phyloP scores from a whole-genome alignment of 176 grass and related monocot genomes.

The Oryza nivara region DNA sequence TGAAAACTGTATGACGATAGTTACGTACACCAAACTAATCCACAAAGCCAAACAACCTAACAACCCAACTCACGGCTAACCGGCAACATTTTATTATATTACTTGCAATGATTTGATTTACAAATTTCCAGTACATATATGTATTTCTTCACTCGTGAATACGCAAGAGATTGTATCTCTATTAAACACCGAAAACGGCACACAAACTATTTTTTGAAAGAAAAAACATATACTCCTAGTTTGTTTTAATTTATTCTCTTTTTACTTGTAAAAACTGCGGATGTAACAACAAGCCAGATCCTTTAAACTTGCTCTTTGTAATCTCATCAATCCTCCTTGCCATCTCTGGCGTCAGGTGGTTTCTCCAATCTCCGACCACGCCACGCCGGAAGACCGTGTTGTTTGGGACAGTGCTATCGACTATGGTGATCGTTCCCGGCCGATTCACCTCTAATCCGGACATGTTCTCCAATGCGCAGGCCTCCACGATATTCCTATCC shows the following conservation, averaged over 20 bases:
- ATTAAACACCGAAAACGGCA: too few relatives aligned
- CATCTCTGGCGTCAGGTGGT: slow-evolving; percentile 33
- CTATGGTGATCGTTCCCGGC: background rate
- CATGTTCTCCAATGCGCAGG: slow-evolving; percentile 23
- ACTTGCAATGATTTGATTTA: too few relatives aligned
- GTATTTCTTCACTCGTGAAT: too few relatives aligned
- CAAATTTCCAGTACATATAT: too few relatives aligned
- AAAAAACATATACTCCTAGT: too few relatives aligned
- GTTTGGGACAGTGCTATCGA: background rate
- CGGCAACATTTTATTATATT: too few relatives aligned
- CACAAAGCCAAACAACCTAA: too few relatives aligned
- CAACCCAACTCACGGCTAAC: too few relatives aligned
- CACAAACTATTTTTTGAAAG: too few relatives aligned
- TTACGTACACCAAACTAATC: too few relatives aligned
- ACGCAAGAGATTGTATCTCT: too few relatives aligned
- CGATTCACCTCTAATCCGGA: slow-evolving; percentile 14
- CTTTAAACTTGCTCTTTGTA: background rate
- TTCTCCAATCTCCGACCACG: slow-evolving; percentile 3
- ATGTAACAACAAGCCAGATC: background rate
- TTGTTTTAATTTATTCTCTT: background rate
- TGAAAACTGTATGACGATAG: too few relatives aligned
- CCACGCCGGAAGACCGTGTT: slow-evolving; percentile 7
- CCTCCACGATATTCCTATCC: background rate
- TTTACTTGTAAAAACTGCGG: background rate
- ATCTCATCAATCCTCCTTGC: slow-evolving; percentile 2